Evolutionary conservation across 371 early-diverging fungal species (phyloP).

Genomic region (Apophysomyces trapeziformis): DNA sequence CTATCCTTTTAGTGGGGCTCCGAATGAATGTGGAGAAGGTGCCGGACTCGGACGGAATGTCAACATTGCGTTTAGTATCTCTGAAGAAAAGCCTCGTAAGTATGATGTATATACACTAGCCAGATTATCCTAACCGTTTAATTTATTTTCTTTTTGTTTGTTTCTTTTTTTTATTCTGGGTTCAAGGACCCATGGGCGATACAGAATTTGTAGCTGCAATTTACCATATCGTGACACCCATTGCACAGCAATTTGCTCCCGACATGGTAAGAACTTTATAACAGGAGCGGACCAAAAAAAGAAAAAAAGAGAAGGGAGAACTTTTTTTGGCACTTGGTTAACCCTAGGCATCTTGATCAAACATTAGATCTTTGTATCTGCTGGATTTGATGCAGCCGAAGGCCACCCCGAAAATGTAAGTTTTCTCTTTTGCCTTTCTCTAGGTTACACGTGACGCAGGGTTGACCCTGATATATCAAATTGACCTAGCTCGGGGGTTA

Average conservation of each 20-base stretch:
- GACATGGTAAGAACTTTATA: conserved; percentile 52
- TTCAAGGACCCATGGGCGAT: conserved; percentile 64
- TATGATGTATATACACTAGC: neutral
- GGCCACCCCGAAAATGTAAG: conserved; percentile 68
- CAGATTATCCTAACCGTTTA: neutral
- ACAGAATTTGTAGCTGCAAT: conserved; percentile 70
- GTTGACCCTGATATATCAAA: neutral
- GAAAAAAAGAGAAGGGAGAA: neutral
- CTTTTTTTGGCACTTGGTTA: conserved; percentile 8
- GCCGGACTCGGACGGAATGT: conserved; percentile 61
- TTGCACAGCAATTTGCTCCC: conserved; percentile 63
- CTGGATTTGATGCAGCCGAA: conserved; percentile 73
- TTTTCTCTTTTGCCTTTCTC: neutral
- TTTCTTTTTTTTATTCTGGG: too few relatives aligned
- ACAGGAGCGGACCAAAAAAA: neutral
- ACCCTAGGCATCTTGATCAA: conserved; percentile 44
- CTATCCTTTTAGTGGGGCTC: conserved; percentile 64
- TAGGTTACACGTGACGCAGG: neutral
- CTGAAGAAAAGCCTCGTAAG: conserved; percentile 58
- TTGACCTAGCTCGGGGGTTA: conserved; percentile 60
- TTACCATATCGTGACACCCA: conserved; percentile 64
- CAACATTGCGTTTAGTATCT: conserved; percentile 62
- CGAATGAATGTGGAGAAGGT: conserved; percentile 60
- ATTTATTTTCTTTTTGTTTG: too few relatives aligned
- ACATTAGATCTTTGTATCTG: conserved; percentile 60